Evolutionary conservation across 2,329 filamentous ascomycete genomes (phyloP).

Genomic region (Chlorencoelia australis): DNA sequence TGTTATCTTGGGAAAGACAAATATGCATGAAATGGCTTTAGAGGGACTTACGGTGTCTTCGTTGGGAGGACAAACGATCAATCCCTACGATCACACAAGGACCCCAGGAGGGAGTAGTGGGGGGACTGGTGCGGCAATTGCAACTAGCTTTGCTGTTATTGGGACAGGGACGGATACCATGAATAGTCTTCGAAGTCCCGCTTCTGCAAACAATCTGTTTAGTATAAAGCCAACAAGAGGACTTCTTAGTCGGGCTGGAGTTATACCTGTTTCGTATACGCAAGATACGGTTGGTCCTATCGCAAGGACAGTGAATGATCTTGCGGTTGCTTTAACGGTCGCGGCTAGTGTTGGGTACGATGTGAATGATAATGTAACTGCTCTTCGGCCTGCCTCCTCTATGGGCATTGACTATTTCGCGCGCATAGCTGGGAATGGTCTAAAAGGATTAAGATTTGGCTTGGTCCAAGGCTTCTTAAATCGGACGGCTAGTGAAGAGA

Average conservation of each 20-base stretch:
- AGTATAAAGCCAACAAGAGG: conserved; percentile 40
- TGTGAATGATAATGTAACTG: conserved; percentile 33
- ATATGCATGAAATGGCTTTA: conserved; percentile 45
- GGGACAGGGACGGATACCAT: conserved; percentile 43
- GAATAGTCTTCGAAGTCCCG: conserved; percentile 41
- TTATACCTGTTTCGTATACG: conserved; percentile 41
- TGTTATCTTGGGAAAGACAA: conserved; percentile 46
- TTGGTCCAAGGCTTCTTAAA: conserved; percentile 45
- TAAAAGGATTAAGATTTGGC: conserved; percentile 33
- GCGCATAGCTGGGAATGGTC: conserved; percentile 20
- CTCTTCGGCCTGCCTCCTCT: too few relatives aligned
- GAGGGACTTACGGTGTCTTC: too few relatives aligned
- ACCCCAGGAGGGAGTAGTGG: conserved; percentile 44
- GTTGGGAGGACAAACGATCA: conserved; percentile 46
- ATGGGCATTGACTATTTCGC: conserved; percentile 37
- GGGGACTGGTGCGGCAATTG: conserved; percentile 36
- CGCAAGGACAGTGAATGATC: conserved; percentile 35
- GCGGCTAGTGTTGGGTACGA: conserved; percentile 37
- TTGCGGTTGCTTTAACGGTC: too few relatives aligned
- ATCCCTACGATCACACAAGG: conserved; percentile 40
- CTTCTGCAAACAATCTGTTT: conserved; percentile 39
- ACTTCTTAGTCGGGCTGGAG: conserved; percentile 35
- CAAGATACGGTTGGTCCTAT: conserved; percentile 44
- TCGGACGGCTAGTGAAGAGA: conserved; percentile 39
- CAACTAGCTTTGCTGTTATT: conserved; percentile 45